Evolutionary conservation across 768 basidiomycete species (phyloP).

Genomic region (Austroboletus eburneus): DNA sequence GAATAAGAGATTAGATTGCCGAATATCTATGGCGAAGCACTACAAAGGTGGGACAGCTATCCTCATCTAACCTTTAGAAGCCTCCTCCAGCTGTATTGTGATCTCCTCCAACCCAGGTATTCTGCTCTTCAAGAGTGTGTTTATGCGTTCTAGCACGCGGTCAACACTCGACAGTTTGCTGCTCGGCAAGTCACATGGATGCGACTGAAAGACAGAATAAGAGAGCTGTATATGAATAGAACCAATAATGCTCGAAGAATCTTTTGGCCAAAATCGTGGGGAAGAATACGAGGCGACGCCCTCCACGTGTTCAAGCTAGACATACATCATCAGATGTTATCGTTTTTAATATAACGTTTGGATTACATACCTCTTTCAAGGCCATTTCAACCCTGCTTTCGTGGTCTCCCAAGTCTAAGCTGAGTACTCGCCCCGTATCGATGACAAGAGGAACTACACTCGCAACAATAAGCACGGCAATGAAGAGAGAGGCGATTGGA

Average conservation of each 20-base stretch:
- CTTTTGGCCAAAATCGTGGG: slow-evolving; percentile 95
- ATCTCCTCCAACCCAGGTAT: slow-evolving; percentile 86
- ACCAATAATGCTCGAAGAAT: slow-evolving; percentile 78
- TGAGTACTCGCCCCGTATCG: slow-evolving; percentile 86
- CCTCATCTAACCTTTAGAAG: slow-evolving; percentile 4
- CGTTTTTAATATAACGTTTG: not conserved
- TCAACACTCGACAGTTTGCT: slow-evolving; percentile 37
- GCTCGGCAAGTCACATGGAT: slow-evolving; percentile 40
- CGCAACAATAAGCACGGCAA: slow-evolving; percentile 90
- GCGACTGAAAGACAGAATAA: slow-evolving; percentile 54
- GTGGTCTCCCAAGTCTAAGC: slow-evolving; percentile 75
- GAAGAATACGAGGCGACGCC: slow-evolving; percentile 78
- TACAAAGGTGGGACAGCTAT: slow-evolving; percentile 6
- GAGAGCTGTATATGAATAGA: slow-evolving; percentile 90
- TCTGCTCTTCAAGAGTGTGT: slow-evolving; percentile 60
- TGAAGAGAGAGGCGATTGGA: slow-evolving; percentile 95
- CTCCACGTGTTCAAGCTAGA: slow-evolving; percentile 66
- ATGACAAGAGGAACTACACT: slow-evolving; percentile 94
- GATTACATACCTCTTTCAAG: slow-evolving; percentile 53
- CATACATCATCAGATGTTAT: slow-evolving; percentile 1
- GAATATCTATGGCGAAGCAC: slow-evolving; percentile 13
- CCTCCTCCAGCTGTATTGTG: slow-evolving; percentile 77
- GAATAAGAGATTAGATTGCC: slow-evolving; percentile 9
- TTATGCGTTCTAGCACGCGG: slow-evolving; percentile 71
- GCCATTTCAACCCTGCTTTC: slow-evolving; percentile 52